Base-by-base conservation (phyloP, 352 stramenopile species). In the Phytopythium helicoides region DNA sequence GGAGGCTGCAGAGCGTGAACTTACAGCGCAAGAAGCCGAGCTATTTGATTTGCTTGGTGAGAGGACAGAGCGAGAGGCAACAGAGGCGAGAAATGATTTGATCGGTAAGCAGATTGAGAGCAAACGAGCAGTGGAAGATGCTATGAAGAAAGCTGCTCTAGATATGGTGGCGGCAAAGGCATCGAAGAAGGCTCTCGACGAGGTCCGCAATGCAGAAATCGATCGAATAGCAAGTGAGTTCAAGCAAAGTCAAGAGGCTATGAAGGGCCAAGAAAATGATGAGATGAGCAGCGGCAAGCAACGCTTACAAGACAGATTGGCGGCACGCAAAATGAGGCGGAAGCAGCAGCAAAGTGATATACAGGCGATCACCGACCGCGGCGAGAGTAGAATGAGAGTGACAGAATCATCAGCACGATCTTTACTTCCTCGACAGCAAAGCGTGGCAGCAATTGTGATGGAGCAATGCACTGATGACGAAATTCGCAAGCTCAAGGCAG, bases 191-290 rank as follows among this genome's bases (percentile, higher is more conserved):
- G 72, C 69, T 0, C 48, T 75, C 6, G 71, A 80, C 8, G 50
- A 41, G 10, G 56, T 56, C 8, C 60, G 58, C 15, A 58, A 57
- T 16, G 54, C 44, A 0, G 71, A 82, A 26, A 50, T 73, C 1
- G 34, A 56, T 2, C 66, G 68, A 2, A 47, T 82, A 7, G 68
- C 66, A 8, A 10, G 16, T 8, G 71, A 82, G 25, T 73, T 65
- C 5, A 33, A 55, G 6, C 21, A 16, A 3, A 40, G 68, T 40
- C 40, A 4, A 4, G 21, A 16, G 16, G 15, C 22, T 38, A 23
- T 48, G 34, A 25, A 15, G 28, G 34, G 21, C 34, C 50, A 22
- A 18, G 22, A 54, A 19, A 9, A n/a, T 10, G 23, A 60, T 31
- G 41, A 51, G 45, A 50, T 48, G 35, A 6, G 23, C 16, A 33